Percentiles rank a stretch among this genome's conserved stretches.
Conservation (phyloP, 306 rosid genomes). For the Biancaea sappan region DNA sequence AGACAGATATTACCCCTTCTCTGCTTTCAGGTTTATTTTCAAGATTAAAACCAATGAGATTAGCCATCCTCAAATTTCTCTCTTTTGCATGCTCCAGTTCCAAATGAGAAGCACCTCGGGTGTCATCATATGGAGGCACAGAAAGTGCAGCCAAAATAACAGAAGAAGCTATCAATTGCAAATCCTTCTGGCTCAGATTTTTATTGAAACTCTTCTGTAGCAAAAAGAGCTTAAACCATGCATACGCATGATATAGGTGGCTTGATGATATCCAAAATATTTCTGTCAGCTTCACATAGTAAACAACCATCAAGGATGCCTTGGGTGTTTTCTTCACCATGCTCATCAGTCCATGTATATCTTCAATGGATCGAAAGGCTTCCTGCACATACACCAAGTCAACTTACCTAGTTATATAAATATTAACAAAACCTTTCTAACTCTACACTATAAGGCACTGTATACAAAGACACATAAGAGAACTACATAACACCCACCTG, state of each 20-base stretch:
- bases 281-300: conserved; percentile 90
- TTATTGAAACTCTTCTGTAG: conserved; percentile 92
- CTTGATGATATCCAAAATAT: conserved; percentile 88
- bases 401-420: no score
- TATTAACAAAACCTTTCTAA: no score
- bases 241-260: conserved; percentile 92
- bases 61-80: conserved; percentile 86
- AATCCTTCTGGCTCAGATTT: conserved; percentile 93
- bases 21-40: conserved; percentile 82
- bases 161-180: conserved; percentile 96
- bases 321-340: conserved; percentile 95
- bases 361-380: conserved; percentile 95
- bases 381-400: conserved; percentile 51
- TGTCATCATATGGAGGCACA: conserved; percentile 76
- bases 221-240: conserved; percentile 91
- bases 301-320: conserved; percentile 92
- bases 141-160: conserved; percentile 95
- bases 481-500: conserved; percentile 59
- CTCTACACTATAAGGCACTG: no score
- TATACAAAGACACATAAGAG: neutral
- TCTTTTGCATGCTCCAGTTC: conserved; percentile 92
- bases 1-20: conserved; percentile 71
- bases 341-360: conserved; percentile 97
- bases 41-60: conserved; percentile 88
- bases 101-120: conserved; percentile 73